A percentile compares a stretch with the other conserved stretches of the same genome.
Conservation (phyloP, 83 land plant species). For the Picea abies region DNA sequence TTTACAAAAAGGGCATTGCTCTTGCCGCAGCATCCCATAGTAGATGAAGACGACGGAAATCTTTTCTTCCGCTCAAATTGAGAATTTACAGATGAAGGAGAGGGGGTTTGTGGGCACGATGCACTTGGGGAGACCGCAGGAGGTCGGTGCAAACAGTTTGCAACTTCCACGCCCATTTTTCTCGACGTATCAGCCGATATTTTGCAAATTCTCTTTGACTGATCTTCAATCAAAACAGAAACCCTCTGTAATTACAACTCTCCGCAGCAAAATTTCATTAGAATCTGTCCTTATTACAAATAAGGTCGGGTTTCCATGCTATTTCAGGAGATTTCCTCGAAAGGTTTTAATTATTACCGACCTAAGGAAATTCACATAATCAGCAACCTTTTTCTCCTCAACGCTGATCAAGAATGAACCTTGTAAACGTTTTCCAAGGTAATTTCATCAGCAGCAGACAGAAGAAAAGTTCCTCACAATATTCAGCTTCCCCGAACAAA, state of each 20-base stretch:
- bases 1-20: not conserved
- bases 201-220: not conserved
- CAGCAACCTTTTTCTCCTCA: not conserved
- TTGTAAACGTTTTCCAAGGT: not conserved
- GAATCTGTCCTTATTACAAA: not conserved
- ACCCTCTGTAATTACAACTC: not conserved
- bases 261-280: not conserved
- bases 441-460: too few species aligned
- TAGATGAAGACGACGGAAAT: not conserved
- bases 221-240: not conserved
- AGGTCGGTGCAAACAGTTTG: conserved; percentile 9
- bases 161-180: conserved; percentile 9
- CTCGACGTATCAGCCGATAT: too few species aligned
- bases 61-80: not conserved
- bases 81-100: not conserved
- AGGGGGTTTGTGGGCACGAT: not conserved
- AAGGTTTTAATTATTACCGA: too few species aligned
- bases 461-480: not conserved
- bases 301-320: not conserved
- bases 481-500: too few species aligned
- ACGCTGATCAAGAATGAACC: not conserved
- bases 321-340: not conserved
- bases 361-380: not conserved
- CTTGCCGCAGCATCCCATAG: not conserved
- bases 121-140: not conserved